Evolutionary conservation across 345 rosid genomes (phyloP).

Genomic region (Rhizophora mangle): DNA sequence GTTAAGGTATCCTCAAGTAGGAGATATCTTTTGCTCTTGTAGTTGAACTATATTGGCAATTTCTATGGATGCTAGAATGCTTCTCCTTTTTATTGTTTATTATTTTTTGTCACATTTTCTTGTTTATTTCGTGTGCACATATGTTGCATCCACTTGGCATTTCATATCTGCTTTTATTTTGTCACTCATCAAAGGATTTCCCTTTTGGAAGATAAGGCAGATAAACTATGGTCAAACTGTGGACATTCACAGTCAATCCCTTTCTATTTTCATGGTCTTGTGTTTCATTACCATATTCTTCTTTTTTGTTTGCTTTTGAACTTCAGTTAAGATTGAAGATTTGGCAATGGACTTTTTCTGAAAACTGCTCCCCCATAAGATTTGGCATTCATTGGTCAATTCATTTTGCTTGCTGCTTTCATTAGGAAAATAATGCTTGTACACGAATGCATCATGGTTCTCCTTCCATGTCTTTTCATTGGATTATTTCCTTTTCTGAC

Average conservation of each 20-base stretch:
- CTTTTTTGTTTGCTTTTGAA: neutral
- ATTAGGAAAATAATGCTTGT: too few species aligned
- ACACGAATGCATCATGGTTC: too few species aligned
- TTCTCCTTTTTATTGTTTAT: neutral
- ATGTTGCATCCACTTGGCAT: neutral
- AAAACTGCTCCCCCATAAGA: too few species aligned
- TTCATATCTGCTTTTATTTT: neutral
- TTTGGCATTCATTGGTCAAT: too few species aligned
- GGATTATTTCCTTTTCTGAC: too few species aligned
- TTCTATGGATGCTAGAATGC: neutral
- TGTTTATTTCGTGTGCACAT: neutral
- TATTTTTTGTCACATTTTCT: neutral
- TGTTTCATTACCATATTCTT: neutral
- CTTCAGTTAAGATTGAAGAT: neutral
- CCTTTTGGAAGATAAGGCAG: neutral
- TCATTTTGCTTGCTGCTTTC: too few species aligned
- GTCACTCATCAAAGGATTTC: neutral
- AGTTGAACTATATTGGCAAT: neutral
- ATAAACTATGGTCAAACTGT: neutral
- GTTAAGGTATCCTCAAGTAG: constrained; percentile 59
- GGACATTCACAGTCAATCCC: neutral
- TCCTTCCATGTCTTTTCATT: too few species aligned
- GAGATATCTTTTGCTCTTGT: neutral
- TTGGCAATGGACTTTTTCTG: too few species aligned
- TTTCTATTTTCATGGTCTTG: neutral